Evolutionary conservation across 2,329 filamentous ascomycete species (phyloP), one percentile per base, ranked within the genome.

Genomic region (Trichoderma atrobrunneum): DNA sequence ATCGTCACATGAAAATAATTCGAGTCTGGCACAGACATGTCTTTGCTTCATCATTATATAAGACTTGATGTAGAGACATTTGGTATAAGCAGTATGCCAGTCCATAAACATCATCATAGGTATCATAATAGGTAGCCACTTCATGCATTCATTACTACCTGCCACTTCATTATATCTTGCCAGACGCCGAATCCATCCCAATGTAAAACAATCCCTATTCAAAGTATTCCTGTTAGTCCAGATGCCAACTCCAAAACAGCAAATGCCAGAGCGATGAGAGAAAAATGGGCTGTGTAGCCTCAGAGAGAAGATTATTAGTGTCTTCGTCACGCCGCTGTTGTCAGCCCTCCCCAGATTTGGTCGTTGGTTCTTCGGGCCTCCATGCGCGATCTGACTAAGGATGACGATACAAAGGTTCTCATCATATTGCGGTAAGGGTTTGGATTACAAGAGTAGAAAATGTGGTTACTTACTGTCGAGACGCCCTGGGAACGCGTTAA

Each of bases 401-500:
- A 97, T 97, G 94, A 97, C 93, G 92, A 94, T 95, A 94, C 87
- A 84, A 88, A 84, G 82, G 81, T 86, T 94, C 90, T 96, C 94
- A 95, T 97, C 94, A 95, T 92, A 73, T 67, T 72, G 63, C 64
- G 28, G 70, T 51, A 36, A 59, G 16, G 65, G 48, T 54, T 8
- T 21, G 56, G n/a, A 30, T 11, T 7, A 12, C 16, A 18, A 32
- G 1, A 14, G 51, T 28, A 30, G 59, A 24, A 59, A 28, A 16
- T 8, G 18, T 24, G 12, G 5, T n/a, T 43, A n/a, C 63, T 59
- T 32, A 67, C 63, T 56, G n/a, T 60, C 2, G 36, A 28, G 26
- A n/a, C 34, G 12, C 12, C 8, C 32, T 26, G 21, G 10, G n/a
- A 30, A 18, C 36, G n/a, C 14, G 26, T 30, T 24, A 11, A 30